These are phyloP conservation scores for Penicillium nordicum DNA, from an alignment of 2,329 filamentous ascomycete species.

Conservation along the genomic window DNA sequence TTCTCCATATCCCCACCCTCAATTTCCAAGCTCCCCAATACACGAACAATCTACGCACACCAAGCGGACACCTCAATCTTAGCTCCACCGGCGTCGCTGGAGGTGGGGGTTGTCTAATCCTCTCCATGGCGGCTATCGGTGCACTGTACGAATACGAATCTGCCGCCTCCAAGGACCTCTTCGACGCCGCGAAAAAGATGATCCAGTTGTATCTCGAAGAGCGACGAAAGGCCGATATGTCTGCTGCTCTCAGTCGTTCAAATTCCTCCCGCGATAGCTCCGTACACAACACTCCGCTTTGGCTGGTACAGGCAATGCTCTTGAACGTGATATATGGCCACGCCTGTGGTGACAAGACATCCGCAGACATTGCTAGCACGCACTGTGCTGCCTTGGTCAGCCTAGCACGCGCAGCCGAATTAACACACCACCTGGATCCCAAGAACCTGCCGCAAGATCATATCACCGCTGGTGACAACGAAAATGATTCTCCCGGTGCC, in stretches of 20 bases:
- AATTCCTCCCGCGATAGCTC: slow-evolving; percentile 56
- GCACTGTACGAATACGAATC: slow-evolving; percentile 85
- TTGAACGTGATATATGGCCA: slow-evolving; percentile 94
- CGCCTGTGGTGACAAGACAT: slow-evolving; percentile 86
- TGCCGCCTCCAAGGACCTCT: slow-evolving; percentile 74
- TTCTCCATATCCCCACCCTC: slow-evolving; percentile 85
- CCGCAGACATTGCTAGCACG: slow-evolving; percentile 86
- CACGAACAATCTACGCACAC: slow-evolving; percentile 57
- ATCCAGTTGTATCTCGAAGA: slow-evolving; percentile 91
- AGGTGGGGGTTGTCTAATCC: slow-evolving; percentile 78
- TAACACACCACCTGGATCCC: slow-evolving; percentile 52
- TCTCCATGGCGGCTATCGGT: slow-evolving; percentile 84
- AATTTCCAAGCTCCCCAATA: slow-evolving; percentile 79
- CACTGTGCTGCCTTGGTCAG: slow-evolving; percentile 89
- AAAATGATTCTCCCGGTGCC: slow-evolving; percentile 47
- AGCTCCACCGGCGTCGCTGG: slow-evolving; percentile 59
- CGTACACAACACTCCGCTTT: slow-evolving; percentile 75
- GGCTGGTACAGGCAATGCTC: slow-evolving; percentile 95
- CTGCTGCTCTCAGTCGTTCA: slow-evolving; percentile 54
- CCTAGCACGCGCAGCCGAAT: slow-evolving; percentile 81
- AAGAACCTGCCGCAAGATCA: slow-evolving; percentile 38
- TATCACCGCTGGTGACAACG: slow-evolving; percentile 53
- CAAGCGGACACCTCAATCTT: slow-evolving; percentile 51
- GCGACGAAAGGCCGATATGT: slow-evolving; percentile 78
- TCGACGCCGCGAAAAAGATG: slow-evolving; percentile 92